Evolutionary conservation across 176 grass and related monocot species (phyloP), one percentile per base, ranked within the genome.

Genomic region (Oryza australiensis): DNA sequence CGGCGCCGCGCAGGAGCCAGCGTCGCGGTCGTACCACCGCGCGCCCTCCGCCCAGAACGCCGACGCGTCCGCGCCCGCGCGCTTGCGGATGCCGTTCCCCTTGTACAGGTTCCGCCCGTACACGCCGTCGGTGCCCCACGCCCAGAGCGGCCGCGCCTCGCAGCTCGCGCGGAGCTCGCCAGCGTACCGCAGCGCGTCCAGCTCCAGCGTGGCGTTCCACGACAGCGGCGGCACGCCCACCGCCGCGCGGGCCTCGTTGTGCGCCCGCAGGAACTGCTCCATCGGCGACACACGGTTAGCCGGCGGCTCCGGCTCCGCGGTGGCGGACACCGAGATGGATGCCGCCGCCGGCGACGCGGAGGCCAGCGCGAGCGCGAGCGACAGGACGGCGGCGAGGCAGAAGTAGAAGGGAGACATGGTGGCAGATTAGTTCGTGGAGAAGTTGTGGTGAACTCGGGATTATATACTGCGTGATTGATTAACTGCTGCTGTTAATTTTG

Each of bases 31-130:
- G 48, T 75, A 75, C 74, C 74, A 76, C 33, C 5, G 32, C 12
- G 55, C 15, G 12, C 62, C 74, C 8, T 9, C 12, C 33, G 16
- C n/a, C 74, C 74, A 76, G n/a, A 2, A 13, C 70, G 23, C 70
- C 80, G 45, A 71, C 11, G 42, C 71, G 9, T 66, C 62, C 49
- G 60, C 26, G 24, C 73, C 43, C 1, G 35, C 35, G 35, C 35
- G 35, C 35, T 0, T 9, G 6, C 35, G 72, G n/a, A 4, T 10
- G 2, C 72, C 82, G 32, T 0, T 1, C 45, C 63, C 63, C 45
- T 28, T 30, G 73, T 59, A 84, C 42, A 84, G 45, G 82, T 84
- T 84, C 45, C 72, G 63, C 27, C 82, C 82, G 63, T 84, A 84
- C 16, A 59, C 0, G 0, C 63, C 72, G 32, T 76, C 72, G 63